Conservation (phyloP, 306 rosid species). For the Rosa persica region DNA sequence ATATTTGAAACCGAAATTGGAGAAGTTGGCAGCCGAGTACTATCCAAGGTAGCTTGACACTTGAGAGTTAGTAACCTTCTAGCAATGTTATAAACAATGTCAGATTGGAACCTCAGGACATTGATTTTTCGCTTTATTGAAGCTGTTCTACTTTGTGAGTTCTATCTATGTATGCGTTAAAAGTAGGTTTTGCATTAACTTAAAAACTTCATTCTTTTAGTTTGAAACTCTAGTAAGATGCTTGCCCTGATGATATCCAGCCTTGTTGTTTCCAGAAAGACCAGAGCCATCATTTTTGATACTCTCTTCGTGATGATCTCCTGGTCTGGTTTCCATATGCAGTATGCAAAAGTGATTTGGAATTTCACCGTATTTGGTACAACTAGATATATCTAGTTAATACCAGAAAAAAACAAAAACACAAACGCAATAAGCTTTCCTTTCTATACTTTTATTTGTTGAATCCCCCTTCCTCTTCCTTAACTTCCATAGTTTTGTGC, state of each 20-base stretch:
- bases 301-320: background rate
- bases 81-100: background rate
- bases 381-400: background rate
- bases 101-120: background rate
- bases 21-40: constrained; percentile 74
- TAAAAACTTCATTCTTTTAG: background rate
- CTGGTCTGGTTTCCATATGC: background rate
- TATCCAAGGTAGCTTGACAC: constrained; percentile 56
- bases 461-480: background rate
- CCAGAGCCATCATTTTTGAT: background rate
- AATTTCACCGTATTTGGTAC: background rate
- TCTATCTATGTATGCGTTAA: background rate
- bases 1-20: constrained; percentile 81
- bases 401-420: background rate
- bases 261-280: background rate
- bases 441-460: background rate
- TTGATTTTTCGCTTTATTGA: background rate
- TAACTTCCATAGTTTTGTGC: background rate
- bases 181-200: background rate
- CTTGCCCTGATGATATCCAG: background rate
- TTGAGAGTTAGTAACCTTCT: background rate
- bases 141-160: background rate
- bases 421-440: background rate
- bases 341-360: background rate
- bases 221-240: background rate